phyloP scores from a whole-genome alignment of 306 rosid species.

The Cucumis cinereus region DNA sequence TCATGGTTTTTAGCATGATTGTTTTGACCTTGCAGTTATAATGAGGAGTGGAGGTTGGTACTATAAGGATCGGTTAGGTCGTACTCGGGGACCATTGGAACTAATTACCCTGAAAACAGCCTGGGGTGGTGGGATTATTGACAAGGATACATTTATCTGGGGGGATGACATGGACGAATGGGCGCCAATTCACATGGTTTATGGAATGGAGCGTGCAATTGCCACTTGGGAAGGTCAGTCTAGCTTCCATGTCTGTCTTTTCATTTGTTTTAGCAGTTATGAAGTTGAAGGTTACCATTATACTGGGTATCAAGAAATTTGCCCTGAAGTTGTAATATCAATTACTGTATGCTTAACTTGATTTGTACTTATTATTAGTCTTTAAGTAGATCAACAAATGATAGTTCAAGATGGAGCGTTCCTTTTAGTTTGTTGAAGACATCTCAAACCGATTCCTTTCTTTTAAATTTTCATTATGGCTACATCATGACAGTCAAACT shows the following conservation, averaged over 20 bases:
- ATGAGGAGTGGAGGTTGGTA: conserved; percentile 81
- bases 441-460: background rate
- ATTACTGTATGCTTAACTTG: background rate
- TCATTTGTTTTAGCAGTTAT: background rate
- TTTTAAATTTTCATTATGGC: background rate
- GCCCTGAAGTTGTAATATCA: background rate
- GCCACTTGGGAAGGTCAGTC: conserved; percentile 96
- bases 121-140: conserved; percentile 89
- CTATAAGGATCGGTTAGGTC: conserved; percentile 86
- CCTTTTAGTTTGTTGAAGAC: background rate
- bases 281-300: background rate
- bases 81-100: conserved; percentile 74
- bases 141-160: conserved; percentile 92
- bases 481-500: background rate
- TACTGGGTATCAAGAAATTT: background rate
- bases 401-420: background rate
- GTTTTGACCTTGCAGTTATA: conserved; percentile 31
- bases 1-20: background rate
- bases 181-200: conserved; percentile 91
- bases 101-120: conserved; percentile 72
- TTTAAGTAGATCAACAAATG: background rate
- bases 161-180: conserved; percentile 98
- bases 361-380: background rate
- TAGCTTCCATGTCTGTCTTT: background rate
- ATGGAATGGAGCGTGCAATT: conserved; percentile 85